Evolutionary conservation across 2,329 filamentous ascomycete genomes (phyloP), one percentile per base, ranked within the genome.

Genomic region (Calonectria pseudoreteaudii): DNA sequence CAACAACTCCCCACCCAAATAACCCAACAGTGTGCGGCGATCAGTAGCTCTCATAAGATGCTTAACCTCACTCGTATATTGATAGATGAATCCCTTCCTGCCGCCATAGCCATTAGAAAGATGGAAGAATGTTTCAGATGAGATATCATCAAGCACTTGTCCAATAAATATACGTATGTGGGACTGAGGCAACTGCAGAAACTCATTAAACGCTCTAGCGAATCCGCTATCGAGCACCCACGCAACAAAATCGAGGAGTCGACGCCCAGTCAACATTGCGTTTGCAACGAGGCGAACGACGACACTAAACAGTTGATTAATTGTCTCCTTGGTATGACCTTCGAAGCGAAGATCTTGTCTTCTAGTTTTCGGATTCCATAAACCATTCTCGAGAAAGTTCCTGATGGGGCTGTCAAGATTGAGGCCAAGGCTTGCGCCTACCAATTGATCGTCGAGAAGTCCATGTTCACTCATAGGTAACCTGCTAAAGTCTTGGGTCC

Each of bases 271-370:
- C 4, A 70, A n/a, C 0, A 28, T n/a, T 1, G n/a, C 28, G 10
- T 70, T 70, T 20, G 49, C 41, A 8, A 50, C n/a, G 16, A 70
- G 36, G 10, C 10, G 50, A n/a, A 31, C 18, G 10, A 66, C 30
- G n/a, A 58, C 28, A 4, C 2, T 9, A 16, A 70, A 66, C 10
- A 66, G 34, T n/a, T 70, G 20, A 16, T 70, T n/a, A 0, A 66
- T 20, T 6, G 49, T 23, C 1, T 58, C 49, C 11, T 34, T 18
- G 10, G 11, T 58, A 13, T 38, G 28, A 23, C 23, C 58, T 7
- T 49, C 14, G 14, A 49, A 38, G 2, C 28, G 28, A 30, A 66
- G 20, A n/a, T 58, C 20, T 3, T 18, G 3, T 20, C 3, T 13
- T 16, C 16, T 28, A 0, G 1, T 2, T 36, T 0, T n/a, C 16